These are phyloP conservation scores for Hypoxylon lenormandii DNA, from an alignment of 495 filamentous ascomycete genomes.

Conservation along the genomic window DNA sequence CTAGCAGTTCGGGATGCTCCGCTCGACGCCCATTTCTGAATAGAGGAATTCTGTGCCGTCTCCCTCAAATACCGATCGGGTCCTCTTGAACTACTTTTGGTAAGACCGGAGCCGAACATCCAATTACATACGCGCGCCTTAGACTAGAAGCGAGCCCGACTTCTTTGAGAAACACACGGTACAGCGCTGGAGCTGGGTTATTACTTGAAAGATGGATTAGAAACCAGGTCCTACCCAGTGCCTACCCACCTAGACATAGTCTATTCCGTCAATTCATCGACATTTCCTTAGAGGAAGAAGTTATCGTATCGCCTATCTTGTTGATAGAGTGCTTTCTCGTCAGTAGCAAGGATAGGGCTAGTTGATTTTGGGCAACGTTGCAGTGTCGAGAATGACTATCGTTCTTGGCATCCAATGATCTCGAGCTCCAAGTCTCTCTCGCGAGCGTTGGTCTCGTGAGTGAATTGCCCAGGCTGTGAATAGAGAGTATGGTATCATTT, in stretches of 20 bases:
- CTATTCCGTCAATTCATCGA: neutral
- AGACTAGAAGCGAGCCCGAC: no score
- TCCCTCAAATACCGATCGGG: no score
- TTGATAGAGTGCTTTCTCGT: neutral
- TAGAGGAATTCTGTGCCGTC: no score
- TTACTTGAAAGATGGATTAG: no score
- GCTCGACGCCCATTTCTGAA: no score
- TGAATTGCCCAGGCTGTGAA: constrained; percentile 14
- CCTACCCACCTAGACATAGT: no score
- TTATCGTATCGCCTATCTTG: neutral
- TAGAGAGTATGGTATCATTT: neutral
- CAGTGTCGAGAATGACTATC: constrained; percentile 20
- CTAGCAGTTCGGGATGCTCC: neutral
- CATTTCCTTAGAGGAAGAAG: neutral
- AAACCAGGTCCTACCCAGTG: no score
- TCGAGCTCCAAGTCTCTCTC: neutral
- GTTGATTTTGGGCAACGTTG: constrained; percentile 16
- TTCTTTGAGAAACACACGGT: no score
- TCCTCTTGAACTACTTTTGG: no score
- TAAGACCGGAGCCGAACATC: no score
- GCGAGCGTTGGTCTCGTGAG: neutral
- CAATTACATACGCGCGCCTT: no score
- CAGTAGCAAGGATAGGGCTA: constrained; percentile 9
- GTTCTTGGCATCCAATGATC: constrained; percentile 14
- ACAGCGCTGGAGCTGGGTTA: no score